Base-by-base conservation (phyloP, 1,284 basidiomycete genomes). In the Marasmius tenuissimus region DNA sequence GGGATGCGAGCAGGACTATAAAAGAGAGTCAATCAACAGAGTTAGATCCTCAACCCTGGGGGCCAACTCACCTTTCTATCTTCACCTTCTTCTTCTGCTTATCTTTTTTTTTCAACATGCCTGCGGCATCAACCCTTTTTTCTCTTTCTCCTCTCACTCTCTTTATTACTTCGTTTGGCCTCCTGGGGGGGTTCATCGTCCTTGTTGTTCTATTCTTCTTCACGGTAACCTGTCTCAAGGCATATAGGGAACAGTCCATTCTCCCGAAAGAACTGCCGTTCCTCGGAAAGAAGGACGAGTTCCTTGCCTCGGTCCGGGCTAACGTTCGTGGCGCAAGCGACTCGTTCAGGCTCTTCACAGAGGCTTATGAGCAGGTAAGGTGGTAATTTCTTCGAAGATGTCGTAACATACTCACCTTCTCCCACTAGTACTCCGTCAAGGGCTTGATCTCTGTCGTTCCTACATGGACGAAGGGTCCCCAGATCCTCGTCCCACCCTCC, bases 381-480 rank as follows among this genome's bases (percentile, higher is more conserved):
- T 56, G 5, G 20, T 5, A 48, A 27, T 11, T 12, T 9, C 10
- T 38, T 60, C 35, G 18, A 8, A 20, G 35, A 12, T 9, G 22
- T 16, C 42, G 52, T 38, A 16, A n/a, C 7, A 14, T 27, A 18
- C n/a, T 34, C 37, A 33, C 45, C 9, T 27, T 42, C 49, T 20
- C 34, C 9, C 11, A 14, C 37, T 27, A 47, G 27, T 48, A 35
- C 38, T 47, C 38, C 47, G 56, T 27, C 22, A 58, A 42, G 59
- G 52, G 34, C 16, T 37, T 37, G 52, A 18, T 66, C n/a, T 63
- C 49, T 38, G 58, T 68, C 12, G 66, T 62, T 3, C 65, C 66
- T 0, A 65, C 66, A 5, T 66, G 66, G 66, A 62, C 61, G 4
- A 63, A 61, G 48, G 66, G 66, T 0, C 66, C 66, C 3, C 66